Percentiles rank a stretch among this genome's conserved stretches.
phyloP scores from a whole-genome alignment of 805 yeast species.

The Schwanniomyces occidentalis region DNA sequence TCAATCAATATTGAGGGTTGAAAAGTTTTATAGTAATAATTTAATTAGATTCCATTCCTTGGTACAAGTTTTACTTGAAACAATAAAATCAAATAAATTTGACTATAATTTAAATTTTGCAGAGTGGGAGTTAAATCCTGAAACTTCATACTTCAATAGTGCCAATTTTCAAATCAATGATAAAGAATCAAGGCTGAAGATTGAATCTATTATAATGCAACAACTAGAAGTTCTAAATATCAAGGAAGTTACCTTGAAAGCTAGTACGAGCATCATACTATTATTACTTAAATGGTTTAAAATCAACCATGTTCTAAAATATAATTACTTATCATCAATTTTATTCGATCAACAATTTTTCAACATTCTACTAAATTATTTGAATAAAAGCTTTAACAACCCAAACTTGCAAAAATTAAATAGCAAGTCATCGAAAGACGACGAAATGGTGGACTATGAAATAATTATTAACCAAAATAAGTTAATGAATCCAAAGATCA shows the following conservation, averaged over 20 bases:
- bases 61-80: conserved; percentile 61
- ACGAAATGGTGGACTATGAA: conserved; percentile 29
- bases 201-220: conserved; percentile 29
- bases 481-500: conserved; percentile 38
- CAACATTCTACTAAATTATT: conserved; percentile 28
- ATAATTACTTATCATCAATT: conserved; percentile 68
- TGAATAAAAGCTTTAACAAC: conserved; percentile 37
- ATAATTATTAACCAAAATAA: conserved; percentile 36
- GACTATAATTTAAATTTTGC: conserved; percentile 36
- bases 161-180: conserved; percentile 10
- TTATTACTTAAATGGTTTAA: conserved; percentile 76
- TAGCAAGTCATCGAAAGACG: conserved; percentile 7
- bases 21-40: conserved; percentile 53
- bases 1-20: conserved; percentile 54
- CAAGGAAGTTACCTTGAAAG: conserved; percentile 64
- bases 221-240: conserved; percentile 56
- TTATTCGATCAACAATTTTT: conserved; percentile 72
- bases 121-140: conserved; percentile 36
- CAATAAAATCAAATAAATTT: conserved; percentile 53
- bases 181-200: conserved; percentile 15
- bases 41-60: conserved; percentile 62
- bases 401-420: conserved; percentile 27
- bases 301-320: conserved; percentile 72
- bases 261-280: conserved; percentile 53
- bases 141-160: conserved; percentile 24